These are phyloP conservation scores for Stachybotrys echinatus DNA, from an alignment of 2,329 filamentous ascomycete species.

Conservation along the genomic window DNA sequence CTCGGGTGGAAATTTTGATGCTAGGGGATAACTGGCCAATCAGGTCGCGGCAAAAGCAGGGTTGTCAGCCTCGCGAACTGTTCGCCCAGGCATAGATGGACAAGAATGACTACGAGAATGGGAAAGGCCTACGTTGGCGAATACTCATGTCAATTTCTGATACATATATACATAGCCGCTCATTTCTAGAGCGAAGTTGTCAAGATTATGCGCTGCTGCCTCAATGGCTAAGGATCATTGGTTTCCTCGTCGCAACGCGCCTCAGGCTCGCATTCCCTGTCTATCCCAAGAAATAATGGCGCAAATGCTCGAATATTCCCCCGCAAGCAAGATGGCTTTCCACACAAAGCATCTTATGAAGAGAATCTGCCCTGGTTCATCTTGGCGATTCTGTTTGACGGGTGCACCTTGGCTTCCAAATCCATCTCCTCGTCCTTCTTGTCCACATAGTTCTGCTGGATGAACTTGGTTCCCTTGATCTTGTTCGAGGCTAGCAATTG, in stretches of 20 bases:
- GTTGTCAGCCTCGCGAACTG: constrained; percentile 4
- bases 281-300: not conserved
- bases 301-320: not conserved
- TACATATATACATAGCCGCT: not conserved
- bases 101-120: not conserved
- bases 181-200: not conserved
- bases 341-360: too few species aligned
- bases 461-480: constrained; percentile 72
- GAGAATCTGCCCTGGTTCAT: constrained; percentile 28
- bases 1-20: constrained; percentile 20
- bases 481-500: constrained; percentile 71
- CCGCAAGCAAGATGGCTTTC: too few species aligned
- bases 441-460: constrained; percentile 70
- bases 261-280: not conserved
- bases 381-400: constrained; percentile 32
- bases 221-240: not conserved
- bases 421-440: constrained; percentile 41
- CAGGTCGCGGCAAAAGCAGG: not conserved
- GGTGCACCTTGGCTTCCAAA: constrained; percentile 31
- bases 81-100: not conserved
- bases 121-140: not conserved
- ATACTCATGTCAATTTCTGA: not conserved
- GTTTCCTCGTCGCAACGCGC: not conserved
- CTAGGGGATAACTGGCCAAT: constrained; percentile 10
- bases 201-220: not conserved